Conservation (phyloP, 2,329 filamentous ascomycete species). For the Mycocentrospora acerina region DNA sequence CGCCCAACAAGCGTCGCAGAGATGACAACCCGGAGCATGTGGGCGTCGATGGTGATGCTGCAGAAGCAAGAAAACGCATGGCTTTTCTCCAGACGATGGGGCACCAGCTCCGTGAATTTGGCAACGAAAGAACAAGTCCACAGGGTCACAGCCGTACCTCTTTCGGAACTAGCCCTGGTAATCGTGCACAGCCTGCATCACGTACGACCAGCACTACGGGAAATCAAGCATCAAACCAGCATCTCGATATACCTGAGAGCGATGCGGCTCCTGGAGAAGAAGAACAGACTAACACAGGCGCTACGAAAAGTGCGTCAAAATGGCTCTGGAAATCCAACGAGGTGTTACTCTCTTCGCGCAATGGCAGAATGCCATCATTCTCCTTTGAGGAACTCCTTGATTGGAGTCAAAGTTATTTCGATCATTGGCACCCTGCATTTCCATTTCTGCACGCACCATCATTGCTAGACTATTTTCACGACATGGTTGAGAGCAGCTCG, state of each 20-base stretch:
- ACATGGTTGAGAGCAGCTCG: constrained; percentile 5
- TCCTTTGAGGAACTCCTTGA: constrained; percentile 25
- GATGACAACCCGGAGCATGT: constrained; percentile 8
- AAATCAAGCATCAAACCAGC: constrained; percentile 1
- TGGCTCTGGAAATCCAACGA: constrained; percentile 22
- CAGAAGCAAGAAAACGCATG: constrained; percentile 17
- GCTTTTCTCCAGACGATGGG: constrained; percentile 29
- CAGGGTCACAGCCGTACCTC: constrained; percentile 17
- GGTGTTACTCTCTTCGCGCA: constrained; percentile 5
- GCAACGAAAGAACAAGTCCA: constrained; percentile 22
- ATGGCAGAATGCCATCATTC: constrained; percentile 4
- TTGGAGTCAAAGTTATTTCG: constrained; percentile 31
- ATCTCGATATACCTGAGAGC: constrained; percentile 16
- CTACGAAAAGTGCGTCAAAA: constrained; percentile 21
- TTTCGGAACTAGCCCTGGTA: constrained; percentile 18
- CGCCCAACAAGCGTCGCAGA: constrained; percentile 19
- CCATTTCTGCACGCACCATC: constrained; percentile 27
- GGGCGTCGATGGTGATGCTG: constrained; percentile 2
- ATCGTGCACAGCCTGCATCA: constrained; percentile 8
- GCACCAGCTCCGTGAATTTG: constrained; percentile 27
- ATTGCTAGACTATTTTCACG: constrained; percentile 19
- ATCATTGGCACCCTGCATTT: constrained; percentile 30
- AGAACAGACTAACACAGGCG: constrained; percentile 20
- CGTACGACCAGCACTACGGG: constrained; percentile 4
- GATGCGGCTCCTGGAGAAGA: constrained; percentile 23